phyloP scores from a whole-genome alignment of 495 filamentous ascomycete species.

The Penicillium chermesinum region DNA sequence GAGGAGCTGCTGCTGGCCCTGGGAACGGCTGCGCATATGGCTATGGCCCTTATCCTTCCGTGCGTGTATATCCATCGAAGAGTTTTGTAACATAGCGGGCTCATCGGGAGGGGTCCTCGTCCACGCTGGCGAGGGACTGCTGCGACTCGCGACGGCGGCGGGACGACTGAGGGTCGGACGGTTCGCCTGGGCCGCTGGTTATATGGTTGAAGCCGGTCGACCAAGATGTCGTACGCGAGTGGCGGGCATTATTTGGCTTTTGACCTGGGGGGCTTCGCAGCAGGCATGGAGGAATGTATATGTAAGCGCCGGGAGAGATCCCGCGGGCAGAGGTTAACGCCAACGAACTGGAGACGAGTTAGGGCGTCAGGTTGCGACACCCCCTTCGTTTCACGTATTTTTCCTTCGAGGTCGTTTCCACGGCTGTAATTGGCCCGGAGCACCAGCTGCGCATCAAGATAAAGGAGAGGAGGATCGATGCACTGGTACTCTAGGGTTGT shows the following conservation, averaged over 20 bases:
- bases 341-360: background rate
- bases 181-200: slow-evolving; percentile 25
- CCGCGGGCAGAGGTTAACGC: too few species aligned
- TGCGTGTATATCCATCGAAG: slow-evolving; percentile 30
- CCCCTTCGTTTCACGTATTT: slow-evolving; percentile 23
- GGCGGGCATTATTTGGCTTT: slow-evolving; percentile 34
- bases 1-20: slow-evolving; percentile 26
- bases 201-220: slow-evolving; percentile 32
- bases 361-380: slow-evolving; percentile 17
- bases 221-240: slow-evolving; percentile 41
- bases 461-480: background rate
- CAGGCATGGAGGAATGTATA: slow-evolving; percentile 20
- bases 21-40: slow-evolving; percentile 36
- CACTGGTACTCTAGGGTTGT: background rate
- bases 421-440: slow-evolving; percentile 7
- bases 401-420: slow-evolving; percentile 1
- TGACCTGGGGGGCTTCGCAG: slow-evolving; percentile 16
- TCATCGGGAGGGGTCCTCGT: slow-evolving; percentile 31
- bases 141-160: slow-evolving; percentile 39
- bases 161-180: slow-evolving; percentile 23
- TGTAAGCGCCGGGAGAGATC: slow-evolving; percentile 2
- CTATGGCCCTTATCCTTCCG: slow-evolving; percentile 12
- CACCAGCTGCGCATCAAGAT: background rate
- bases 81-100: slow-evolving; percentile 26
- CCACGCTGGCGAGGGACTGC: slow-evolving; percentile 32